These are phyloP conservation scores for Alternaria sp. DNA, from an alignment of 2,329 filamentous ascomycete genomes.

Conservation along the genomic window DNA sequence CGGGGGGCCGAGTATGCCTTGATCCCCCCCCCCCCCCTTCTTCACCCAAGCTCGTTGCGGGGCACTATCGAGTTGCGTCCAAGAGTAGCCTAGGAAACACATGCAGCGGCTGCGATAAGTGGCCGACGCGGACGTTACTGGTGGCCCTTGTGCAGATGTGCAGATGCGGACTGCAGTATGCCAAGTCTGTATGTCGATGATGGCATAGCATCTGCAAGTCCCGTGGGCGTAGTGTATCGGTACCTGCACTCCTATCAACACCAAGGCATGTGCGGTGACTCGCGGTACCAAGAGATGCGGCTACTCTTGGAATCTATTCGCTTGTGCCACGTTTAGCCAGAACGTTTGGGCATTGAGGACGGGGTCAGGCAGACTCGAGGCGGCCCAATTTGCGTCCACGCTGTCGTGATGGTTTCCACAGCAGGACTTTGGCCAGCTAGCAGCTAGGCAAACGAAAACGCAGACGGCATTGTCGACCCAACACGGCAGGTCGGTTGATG, in stretches of 20 bases:
- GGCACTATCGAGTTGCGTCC: constrained; percentile 38
- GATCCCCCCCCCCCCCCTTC: constrained; percentile 18
- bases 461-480: constrained; percentile 36
- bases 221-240: constrained; percentile 28
- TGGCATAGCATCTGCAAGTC: constrained; percentile 30
- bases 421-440: constrained; percentile 36
- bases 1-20: constrained; percentile 33
- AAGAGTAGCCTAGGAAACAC: constrained; percentile 44
- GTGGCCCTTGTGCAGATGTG: constrained; percentile 43
- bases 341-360: constrained; percentile 26
- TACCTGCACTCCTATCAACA: constrained; percentile 28
- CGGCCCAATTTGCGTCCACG: constrained; percentile 35
- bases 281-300: constrained; percentile 35
- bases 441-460: constrained; percentile 35
- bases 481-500: constrained; percentile 46
- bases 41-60: constrained; percentile 40
- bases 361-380: constrained; percentile 31
- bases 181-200: constrained; percentile 38
- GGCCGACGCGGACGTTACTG: constrained; percentile 51
- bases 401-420: constrained; percentile 49
- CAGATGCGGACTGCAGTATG: constrained; percentile 47
- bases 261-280: constrained; percentile 35
- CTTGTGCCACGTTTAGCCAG: constrained; percentile 31
- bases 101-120: constrained; percentile 54
- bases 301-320: constrained; percentile 34